Conservation (phyloP, 352 stramenopile species). For the Globisporangium paroecandrum region DNA sequence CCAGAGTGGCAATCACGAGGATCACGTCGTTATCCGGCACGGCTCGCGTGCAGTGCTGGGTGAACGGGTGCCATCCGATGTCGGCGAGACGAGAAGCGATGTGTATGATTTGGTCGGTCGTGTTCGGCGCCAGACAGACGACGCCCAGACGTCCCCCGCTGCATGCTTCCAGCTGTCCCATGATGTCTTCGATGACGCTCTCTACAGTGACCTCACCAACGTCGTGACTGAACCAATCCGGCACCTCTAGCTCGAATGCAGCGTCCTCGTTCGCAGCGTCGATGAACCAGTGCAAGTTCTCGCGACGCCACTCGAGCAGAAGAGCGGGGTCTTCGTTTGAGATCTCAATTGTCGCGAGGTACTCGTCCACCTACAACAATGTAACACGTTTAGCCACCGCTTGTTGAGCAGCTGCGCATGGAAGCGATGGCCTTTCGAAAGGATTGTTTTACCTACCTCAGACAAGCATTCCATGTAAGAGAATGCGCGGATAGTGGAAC, state of each 20-base stretch:
- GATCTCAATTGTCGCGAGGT: not conserved
- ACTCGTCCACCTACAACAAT: not conserved
- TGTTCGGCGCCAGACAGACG: slow-evolving; percentile 3
- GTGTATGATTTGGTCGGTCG: not conserved
- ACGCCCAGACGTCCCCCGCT: not conserved
- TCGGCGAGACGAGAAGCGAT: not conserved
- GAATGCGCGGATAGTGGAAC: not conserved
- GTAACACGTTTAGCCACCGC: not conserved
- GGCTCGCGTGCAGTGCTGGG: not conserved
- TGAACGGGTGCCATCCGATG: not conserved
- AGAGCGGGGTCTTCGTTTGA: not conserved
- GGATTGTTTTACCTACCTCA: not conserved
- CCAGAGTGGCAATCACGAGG: not conserved
- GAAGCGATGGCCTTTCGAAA: not conserved
- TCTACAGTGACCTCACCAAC: slow-evolving; percentile 1
- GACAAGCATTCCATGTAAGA: not conserved
- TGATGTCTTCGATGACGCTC: slow-evolving; percentile 2
- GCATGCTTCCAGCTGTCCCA: not conserved
- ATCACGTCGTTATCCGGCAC: slow-evolving; percentile 1
- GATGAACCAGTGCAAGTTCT: not conserved
- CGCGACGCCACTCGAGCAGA: not conserved
- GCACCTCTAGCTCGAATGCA: not conserved
- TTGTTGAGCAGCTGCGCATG: not conserved
- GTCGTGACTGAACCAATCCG: not conserved
- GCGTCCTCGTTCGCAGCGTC: not conserved